These are phyloP conservation scores for Jatropha podagrica DNA, from an alignment of 441 rosid genomes.

Conservation along the genomic window DNA sequence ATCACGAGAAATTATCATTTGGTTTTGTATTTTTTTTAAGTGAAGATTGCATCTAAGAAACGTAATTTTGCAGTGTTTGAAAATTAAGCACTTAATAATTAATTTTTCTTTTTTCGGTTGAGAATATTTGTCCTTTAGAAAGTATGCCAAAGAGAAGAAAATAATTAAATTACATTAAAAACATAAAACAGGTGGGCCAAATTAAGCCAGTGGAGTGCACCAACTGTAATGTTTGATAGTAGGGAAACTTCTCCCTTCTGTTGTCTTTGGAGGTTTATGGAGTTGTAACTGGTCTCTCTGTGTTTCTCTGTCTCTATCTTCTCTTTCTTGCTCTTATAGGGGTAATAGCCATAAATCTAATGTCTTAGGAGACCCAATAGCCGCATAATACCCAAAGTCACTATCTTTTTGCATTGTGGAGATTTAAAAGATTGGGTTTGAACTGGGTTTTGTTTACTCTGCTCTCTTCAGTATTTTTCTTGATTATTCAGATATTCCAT, in stretches of 20 bases:
- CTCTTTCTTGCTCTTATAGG: not conserved
- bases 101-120: too few relatives aligned
- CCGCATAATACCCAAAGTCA: not conserved
- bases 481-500: conserved; percentile 25
- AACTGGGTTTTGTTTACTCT: conserved; percentile 9
- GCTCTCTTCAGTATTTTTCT: conserved; percentile 14
- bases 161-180: not conserved
- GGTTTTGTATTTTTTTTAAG: too few relatives aligned
- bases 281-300: not conserved
- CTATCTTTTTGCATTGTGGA: not conserved
- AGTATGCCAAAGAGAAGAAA: not conserved
- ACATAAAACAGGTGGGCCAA: not conserved
- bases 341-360: not conserved
- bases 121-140: too few relatives aligned
- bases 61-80: too few relatives aligned
- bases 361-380: not conserved
- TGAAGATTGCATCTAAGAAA: too few relatives aligned
- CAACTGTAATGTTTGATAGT: not conserved
- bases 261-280: not conserved
- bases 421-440: conserved; percentile 5
- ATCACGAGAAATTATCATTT: too few relatives aligned
- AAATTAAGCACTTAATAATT: too few relatives aligned
- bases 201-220: not conserved
- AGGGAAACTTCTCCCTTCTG: not conserved
- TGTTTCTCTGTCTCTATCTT: not conserved